Evolutionary conservation across 306 rosid species (phyloP), one percentile per base, ranked within the genome.

Genomic region (Canavalia ensiformis): DNA sequence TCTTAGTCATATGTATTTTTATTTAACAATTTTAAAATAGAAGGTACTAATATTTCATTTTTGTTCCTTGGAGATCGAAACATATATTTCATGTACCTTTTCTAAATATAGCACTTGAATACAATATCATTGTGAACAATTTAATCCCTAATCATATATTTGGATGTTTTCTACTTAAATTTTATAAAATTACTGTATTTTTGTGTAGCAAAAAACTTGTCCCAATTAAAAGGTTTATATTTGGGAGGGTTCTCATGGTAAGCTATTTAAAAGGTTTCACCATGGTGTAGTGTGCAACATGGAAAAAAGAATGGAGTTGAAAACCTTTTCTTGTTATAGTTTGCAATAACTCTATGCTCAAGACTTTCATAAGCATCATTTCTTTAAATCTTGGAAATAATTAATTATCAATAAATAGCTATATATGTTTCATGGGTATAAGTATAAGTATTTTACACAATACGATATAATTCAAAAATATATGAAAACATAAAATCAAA

Each of bases 261-360:
- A 35, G 49, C 65, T 72, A 63, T 29, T 72, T 63, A 10, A 72
- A 52, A 18, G 63, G 77, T 29, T 72, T 7, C 54, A 72, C 64
- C 30, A 52, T 50, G 64, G 77, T 72, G 77, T 52, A 34, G 62
- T 35, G 66, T 39, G 78, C 18, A 12, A 63, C 66, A 2, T 52
- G 13, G n/a, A 73, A 0, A 41, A 62, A 54, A 54, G 65, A 35
- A 73, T n/a, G 66, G 78, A 35, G 18, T 34, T 11, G 78, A 73
- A 57, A n/a, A 8, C 39, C 81, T 62, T 6, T n/a, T 35, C 33
- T 31, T 63, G 37, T 63, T 12, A 30, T 33, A 8, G 25, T 77
- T 45, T 9, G 33, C 90, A 67, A 74, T 81, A 68, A 82, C 94
- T 37, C 94, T 74, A 78, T 88, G 94, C 81, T 90, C 91, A 67